Base-by-base conservation (phyloP, 2,329 filamentous ascomycete genomes). In the Periconia macrospinosa region DNA sequence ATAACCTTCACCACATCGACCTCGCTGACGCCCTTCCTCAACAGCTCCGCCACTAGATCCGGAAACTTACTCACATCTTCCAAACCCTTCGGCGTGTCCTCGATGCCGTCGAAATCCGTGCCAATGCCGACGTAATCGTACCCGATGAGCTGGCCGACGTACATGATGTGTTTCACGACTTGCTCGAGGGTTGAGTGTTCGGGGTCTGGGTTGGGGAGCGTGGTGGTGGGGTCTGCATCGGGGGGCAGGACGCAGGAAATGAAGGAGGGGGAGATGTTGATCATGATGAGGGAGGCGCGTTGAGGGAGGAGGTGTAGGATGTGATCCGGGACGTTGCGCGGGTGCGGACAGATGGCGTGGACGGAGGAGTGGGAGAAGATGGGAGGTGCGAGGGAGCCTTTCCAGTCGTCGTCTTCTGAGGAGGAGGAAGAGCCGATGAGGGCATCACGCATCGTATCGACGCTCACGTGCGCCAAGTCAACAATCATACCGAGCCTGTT, bases 401-500 rank as follows among this genome's bases (percentile, higher is more conserved):
- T 71, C 89, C 89, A 93, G 15, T 6, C 6, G 18, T 80, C 78
- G 19, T 79, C 63, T 0, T 68, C 5, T 3, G 33, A n/a, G 5
- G 33, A 14, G 5, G 11, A 14, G 33, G 33, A 37, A 48, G 76
- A 71, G 14, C 81, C 87, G 6, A 84, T 85, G 0, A 97, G 82
- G 0, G 93, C 90, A 64, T 96, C 90, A 7, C 86, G 77, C 90
- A 95, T 94, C 0, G 92, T 96, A 55, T 93, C 88, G 52, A 84
- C 83, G 63, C 88, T 82, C 20, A 87, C 85, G 72, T 97, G 93
- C 7, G 89, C 83, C 35, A 97, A 80, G 69, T 97, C 93, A 41
- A 97, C 89, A n/a, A 97, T 86, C 87, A 97, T 92, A 23, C 93
- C 93, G 1, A 97, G 79, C 2, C 93, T 84, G 71, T 97, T 97